These are phyloP conservation scores for Hirsutella rhossiliensis DNA, from an alignment of 2,329 filamentous ascomycete genomes.

Conservation along the genomic window DNA sequence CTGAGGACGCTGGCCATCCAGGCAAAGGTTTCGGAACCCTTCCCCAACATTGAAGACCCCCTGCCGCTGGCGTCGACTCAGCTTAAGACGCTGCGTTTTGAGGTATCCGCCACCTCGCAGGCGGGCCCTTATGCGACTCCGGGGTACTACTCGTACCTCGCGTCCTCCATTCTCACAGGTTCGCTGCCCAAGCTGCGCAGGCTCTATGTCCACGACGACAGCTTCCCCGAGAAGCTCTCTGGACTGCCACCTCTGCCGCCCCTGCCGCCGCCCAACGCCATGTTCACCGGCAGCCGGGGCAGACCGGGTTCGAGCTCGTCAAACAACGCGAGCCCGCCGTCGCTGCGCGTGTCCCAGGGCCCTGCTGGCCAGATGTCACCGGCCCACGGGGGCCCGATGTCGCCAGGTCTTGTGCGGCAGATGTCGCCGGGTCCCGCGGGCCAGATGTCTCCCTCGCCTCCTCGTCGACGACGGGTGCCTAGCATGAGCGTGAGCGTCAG, in stretches of 20 bases:
- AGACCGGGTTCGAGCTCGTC: slow-evolving; percentile 21
- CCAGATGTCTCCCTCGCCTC: slow-evolving; percentile 11
- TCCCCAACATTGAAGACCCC: slow-evolving; percentile 33
- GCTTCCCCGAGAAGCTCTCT: slow-evolving; percentile 70
- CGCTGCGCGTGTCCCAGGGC: slow-evolving; percentile 7
- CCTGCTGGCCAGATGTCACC: slow-evolving; percentile 7
- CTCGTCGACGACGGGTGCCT: slow-evolving; percentile 14
- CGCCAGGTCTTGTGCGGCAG: slow-evolving; percentile 8
- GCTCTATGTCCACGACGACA: slow-evolving; percentile 76
- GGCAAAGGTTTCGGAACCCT: slow-evolving; percentile 34
- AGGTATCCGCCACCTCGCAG: slow-evolving; percentile 54
- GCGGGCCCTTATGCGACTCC: slow-evolving; percentile 45
- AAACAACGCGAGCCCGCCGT: slow-evolving; percentile 4
- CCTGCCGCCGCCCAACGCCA: slow-evolving; percentile 44
- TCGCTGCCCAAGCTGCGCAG: slow-evolving; percentile 61
- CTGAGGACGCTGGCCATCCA: slow-evolving; percentile 46
- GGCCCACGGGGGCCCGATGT: slow-evolving; percentile 10
- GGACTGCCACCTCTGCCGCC: slow-evolving; percentile 47
- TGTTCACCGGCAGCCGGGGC: slow-evolving; percentile 15
- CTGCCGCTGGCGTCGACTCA: slow-evolving; percentile 57
- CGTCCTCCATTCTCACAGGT: slow-evolving; percentile 66
- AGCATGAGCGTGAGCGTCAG: slow-evolving; percentile 9
- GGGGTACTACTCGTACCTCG: slow-evolving; percentile 76
- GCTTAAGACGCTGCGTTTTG: slow-evolving; percentile 66
- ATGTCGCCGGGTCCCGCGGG: slow-evolving; percentile 7